Evolutionary conservation across 805 yeast species (phyloP), one percentile per base, ranked within the genome.

Genomic region (Saitoella complicata): DNA sequence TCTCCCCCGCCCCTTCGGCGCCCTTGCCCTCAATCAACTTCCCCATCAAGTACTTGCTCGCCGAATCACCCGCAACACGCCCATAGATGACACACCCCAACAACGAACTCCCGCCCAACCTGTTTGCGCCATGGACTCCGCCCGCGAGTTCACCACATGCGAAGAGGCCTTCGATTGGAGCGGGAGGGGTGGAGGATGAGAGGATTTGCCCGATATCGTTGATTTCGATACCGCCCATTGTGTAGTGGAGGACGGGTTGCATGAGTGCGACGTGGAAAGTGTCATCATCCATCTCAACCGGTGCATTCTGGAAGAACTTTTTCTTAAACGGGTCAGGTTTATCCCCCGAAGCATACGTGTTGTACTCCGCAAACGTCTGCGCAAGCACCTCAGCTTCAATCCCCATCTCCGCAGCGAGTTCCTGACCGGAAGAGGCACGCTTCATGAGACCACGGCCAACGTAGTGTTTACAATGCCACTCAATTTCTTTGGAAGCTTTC

Each of bases 151-250:
- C 79, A 1, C 80, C 80, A 39, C 70, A 69, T 1, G 78, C 79
- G 57, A 60, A 73, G 7, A 74, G 56, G 32, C 72, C 70, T 2
- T 57, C 57, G n/a, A 71, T 56, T 2, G 60, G 58, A 21, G 45
- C 49, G 39, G 46, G 45, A 21, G 50, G 40, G 6, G 59, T 58
- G 7, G 39, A 13, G 31, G 47, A 53, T n/a, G 63, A 50, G 44
- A 69, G 43, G 49, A 62, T 54, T 56, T 69, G 57, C 1, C 74
- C 62, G 39, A 65, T 59, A 39, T 67, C 66, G 52, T 72, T 69
- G 52, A 75, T 72, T 54, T 70, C 68, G 40, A 73, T 72, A 10
- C 82, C 82, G 31, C 82, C 82, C 81, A 76, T 76, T 10, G 81
- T 73, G 57, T 76, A 76, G 55, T 76, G 82, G 40, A 76, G 62